Conservation (phyloP, 768 basidiomycete species). For the Chiua virens region DNA sequence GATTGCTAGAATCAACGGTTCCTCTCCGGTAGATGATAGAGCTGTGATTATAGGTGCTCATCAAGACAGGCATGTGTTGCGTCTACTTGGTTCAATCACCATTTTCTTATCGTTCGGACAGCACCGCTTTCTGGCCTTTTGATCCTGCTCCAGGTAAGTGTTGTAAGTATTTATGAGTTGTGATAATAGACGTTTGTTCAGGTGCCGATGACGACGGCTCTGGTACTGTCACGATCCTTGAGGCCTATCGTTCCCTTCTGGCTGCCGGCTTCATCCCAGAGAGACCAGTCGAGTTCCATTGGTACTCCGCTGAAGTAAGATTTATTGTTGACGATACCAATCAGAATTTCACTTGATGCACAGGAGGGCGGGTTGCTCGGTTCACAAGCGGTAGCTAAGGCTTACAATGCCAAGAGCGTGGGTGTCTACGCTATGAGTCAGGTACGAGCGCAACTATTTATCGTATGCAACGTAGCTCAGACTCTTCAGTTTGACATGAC, state of each 20-base stretch:
- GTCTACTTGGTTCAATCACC: not conserved
- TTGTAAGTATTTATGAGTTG: not conserved
- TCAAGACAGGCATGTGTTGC: conserved; percentile 63
- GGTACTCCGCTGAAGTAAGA: conserved; percentile 45
- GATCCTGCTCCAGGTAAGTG: conserved; percentile 68
- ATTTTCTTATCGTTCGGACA: conserved; percentile 23
- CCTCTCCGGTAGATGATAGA: conserved; percentile 56
- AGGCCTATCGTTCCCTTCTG: conserved; percentile 43
- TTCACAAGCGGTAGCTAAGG: conserved; percentile 83
- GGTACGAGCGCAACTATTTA: conserved; percentile 12
- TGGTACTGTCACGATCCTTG: conserved; percentile 46
- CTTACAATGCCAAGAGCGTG: conserved; percentile 49
- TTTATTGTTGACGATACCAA: not conserved
- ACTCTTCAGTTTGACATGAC: conserved; percentile 85
- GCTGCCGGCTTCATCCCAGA: conserved; percentile 41
- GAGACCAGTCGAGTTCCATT: conserved; percentile 48
- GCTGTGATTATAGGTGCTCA: conserved; percentile 77
- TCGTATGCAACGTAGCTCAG: conserved; percentile 17
- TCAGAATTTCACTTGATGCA: not conserved
- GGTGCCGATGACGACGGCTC: conserved; percentile 48
- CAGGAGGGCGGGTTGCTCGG: conserved; percentile 83
- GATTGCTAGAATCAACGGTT: conserved; percentile 78
- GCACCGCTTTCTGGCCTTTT: conserved; percentile 79
- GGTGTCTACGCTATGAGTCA: conserved; percentile 34
- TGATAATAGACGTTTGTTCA: conserved; percentile 4